Evolutionary conservation across 768 basidiomycete species (phyloP), one percentile per base, ranked within the genome.

Genomic region (Daedaleopsis sinensis): DNA sequence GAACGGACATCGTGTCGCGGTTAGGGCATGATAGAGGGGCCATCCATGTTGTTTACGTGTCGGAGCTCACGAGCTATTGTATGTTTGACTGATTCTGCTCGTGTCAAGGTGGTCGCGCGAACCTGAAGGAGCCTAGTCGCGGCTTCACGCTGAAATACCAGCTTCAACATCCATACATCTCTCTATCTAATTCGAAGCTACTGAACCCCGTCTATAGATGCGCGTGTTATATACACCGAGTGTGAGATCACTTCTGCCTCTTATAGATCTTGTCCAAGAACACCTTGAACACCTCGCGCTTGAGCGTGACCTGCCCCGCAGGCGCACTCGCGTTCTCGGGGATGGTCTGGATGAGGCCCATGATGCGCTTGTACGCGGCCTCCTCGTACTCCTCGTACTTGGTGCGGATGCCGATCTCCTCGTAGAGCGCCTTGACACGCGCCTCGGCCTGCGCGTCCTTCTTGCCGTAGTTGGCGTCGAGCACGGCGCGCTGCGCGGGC

Each of bases 251-350:
- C 76, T 85, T 85, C 66, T 76, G 75, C 60, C 84, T 70, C 75
- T 83, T 83, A 74, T 84, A 84, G 38, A 98, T 96, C 82, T 98
- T 98, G 62, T 83, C 82, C 72, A 98, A 76, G 79, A 97, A 98
- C 68, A 82, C 87, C 62, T 80, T 82, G 76, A 98, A 96, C 59
- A 97, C 90, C 63, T 86, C 87, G 55, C 79, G 72, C 69, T 84
- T 82, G 58, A 86, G 70, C 36, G 70, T 76, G 11, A 74, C 74
- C 61, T 78, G 75, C 13, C 73, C 78, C 12, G 67, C 71, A 9
- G 66, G 57, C 32, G 67, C 68, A 64, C 48, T 72, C 70, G 9
- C 55, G 15, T 71, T 73, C 78, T 93, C 93, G 0, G 89, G 88
- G 27, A 97, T 89, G 10, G 71, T 75, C 24, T 83, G 86, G 66